phyloP scores from a whole-genome alignment of 768 basidiomycete genomes.

The Russula sp. region DNA sequence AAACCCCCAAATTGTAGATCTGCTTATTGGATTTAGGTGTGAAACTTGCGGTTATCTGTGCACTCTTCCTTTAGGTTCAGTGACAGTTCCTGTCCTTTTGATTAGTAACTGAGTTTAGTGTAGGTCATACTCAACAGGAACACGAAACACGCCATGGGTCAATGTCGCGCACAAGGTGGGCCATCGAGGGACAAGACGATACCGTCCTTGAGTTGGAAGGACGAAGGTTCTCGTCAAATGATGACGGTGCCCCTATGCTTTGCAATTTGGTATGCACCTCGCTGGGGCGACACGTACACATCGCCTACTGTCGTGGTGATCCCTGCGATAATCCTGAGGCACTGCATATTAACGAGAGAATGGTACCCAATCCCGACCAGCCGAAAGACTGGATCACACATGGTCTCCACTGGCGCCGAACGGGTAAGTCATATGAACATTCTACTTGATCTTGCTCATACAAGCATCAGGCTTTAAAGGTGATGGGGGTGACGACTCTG shows the following conservation, averaged over 20 bases:
- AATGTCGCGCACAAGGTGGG: constrained; percentile 53
- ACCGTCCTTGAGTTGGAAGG: constrained; percentile 47
- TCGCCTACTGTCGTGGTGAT: constrained; percentile 46
- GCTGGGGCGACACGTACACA: constrained; percentile 50
- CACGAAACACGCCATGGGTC: constrained; percentile 60
- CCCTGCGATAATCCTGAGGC: constrained; percentile 39
- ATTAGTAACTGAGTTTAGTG: background rate
- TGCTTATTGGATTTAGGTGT: constrained; percentile 34
- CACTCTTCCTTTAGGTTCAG: constrained; percentile 44
- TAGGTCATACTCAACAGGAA: constrained; percentile 52
- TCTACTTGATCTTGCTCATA: background rate
- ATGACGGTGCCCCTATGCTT: constrained; percentile 57
- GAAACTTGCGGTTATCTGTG: constrained; percentile 52
- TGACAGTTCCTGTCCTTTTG: background rate
- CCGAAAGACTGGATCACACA: constrained; percentile 53
- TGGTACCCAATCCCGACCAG: constrained; percentile 40
- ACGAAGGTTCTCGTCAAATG: constrained; percentile 44
- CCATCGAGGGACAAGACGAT: constrained; percentile 46
- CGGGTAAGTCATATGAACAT: constrained; percentile 34
- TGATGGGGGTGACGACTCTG: constrained; percentile 14
- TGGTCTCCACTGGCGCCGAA: constrained; percentile 47
- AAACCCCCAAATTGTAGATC: no score
- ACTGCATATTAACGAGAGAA: constrained; percentile 37
- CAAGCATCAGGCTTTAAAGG: constrained; percentile 44
- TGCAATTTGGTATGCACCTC: constrained; percentile 53